Evolutionary conservation across 441 rosid species (phyloP).

Genomic region (Rhodomyrtus psidioides): DNA sequence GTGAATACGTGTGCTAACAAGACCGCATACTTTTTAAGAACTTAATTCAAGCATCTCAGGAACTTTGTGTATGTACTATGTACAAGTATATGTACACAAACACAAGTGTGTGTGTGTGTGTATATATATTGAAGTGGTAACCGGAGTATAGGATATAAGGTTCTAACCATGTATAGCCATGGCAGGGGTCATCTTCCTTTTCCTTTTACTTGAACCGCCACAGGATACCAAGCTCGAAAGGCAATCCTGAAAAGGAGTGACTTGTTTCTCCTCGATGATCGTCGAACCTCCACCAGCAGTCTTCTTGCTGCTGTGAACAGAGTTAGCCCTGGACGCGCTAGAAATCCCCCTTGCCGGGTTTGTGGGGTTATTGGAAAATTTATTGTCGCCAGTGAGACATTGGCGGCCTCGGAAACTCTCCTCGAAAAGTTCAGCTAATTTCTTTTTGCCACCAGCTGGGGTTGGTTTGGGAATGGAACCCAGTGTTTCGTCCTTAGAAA

Average conservation of each 20-base stretch:
- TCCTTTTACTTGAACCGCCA: background rate
- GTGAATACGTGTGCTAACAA: background rate
- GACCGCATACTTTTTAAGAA: too few species aligned
- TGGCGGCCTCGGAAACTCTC: background rate
- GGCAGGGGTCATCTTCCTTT: background rate
- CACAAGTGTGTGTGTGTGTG: background rate
- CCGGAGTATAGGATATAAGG: background rate
- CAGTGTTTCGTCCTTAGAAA: background rate
- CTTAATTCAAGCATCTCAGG: background rate
- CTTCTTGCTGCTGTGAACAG: background rate
- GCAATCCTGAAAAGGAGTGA: background rate
- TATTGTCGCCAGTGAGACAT: background rate
- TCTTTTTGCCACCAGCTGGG: background rate
- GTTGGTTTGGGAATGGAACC: background rate
- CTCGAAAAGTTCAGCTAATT: background rate
- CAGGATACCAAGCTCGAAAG: background rate
- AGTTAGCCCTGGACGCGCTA: background rate
- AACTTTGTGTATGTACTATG: background rate
- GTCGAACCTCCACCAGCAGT: background rate
- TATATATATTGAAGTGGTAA: background rate
- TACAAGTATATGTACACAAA: background rate
- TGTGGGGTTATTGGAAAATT: background rate
- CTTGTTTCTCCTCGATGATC: background rate
- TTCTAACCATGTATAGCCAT: background rate
- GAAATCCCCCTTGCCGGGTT: background rate